Evolutionary conservation across 345 rosid genomes (phyloP).

Genomic region (Turnera subulata): DNA sequence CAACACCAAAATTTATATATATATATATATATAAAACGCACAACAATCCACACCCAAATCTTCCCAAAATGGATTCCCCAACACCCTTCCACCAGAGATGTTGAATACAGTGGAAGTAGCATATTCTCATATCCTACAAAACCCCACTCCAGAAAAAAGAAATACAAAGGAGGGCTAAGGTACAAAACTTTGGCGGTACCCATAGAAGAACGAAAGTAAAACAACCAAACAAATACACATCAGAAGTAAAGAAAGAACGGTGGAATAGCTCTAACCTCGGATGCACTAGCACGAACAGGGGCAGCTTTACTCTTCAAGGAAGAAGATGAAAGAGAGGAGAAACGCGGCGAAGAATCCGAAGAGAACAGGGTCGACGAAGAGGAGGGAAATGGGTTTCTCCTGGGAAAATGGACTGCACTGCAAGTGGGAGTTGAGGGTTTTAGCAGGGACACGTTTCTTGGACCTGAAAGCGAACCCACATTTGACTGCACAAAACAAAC

Average conservation of each 20-base stretch:
- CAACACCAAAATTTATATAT: no score
- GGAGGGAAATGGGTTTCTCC: conserved; percentile 23
- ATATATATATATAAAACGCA: no score
- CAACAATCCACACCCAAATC: not conserved
- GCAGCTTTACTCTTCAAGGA: conserved; percentile 31
- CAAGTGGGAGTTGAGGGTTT: conserved; percentile 19
- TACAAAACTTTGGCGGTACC: no score
- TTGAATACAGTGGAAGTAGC: no score
- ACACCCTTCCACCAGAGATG: not conserved
- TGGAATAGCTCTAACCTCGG: conserved; percentile 48
- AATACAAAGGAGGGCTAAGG: no score
- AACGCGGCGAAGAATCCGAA: conserved; percentile 37
- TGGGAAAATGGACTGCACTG: conserved; percentile 25
- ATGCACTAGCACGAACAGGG: conserved; percentile 43
- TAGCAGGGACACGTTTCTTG: conserved; percentile 29
- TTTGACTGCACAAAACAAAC: conserved; percentile 40
- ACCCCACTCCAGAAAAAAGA: no score
- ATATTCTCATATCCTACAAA: no score
- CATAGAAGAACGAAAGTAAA: not conserved
- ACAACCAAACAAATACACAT: not conserved
- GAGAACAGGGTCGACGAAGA: conserved; percentile 28
- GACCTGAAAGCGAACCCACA: conserved; percentile 41
- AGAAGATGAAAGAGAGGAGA: conserved; percentile 27
- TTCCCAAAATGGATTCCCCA: not conserved
- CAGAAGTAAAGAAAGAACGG: not conserved